These are phyloP conservation scores for Ephemerocybe angulata DNA, from an alignment of 768 basidiomycete genomes.

Conservation along the genomic window DNA sequence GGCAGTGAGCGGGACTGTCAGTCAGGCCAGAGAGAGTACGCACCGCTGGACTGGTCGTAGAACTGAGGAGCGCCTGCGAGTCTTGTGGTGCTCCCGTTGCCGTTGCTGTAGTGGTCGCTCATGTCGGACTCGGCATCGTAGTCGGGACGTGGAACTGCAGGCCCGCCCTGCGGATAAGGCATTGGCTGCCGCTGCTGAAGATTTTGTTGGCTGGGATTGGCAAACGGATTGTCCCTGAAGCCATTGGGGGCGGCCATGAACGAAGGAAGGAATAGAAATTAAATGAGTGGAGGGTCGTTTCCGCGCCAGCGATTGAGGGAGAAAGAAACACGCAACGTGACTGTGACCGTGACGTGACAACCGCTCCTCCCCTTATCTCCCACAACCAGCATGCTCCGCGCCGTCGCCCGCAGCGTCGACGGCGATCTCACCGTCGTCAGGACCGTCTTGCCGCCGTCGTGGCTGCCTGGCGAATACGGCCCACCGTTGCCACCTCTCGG, in stretches of 20 bases:
- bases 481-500: slow-evolving; percentile 21
- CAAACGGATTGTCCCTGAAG: slow-evolving; percentile 13
- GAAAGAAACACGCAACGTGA: slow-evolving; percentile 19
- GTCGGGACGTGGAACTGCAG: slow-evolving; percentile 36
- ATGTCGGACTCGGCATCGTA: slow-evolving; percentile 49
- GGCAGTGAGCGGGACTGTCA: slow-evolving; percentile 6
- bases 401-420: not conserved
- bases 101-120: slow-evolving; percentile 49
- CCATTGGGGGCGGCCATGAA: slow-evolving; percentile 12
- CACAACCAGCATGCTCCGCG: slow-evolving; percentile 4
- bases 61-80: slow-evolving; percentile 45
- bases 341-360: slow-evolving; percentile 17
- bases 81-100: slow-evolving; percentile 53
- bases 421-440: slow-evolving; percentile 11
- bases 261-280: slow-evolving; percentile 3
- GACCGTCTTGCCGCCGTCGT: not conserved
- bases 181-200: slow-evolving; percentile 25
- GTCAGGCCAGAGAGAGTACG: slow-evolving; percentile 1
- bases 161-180: no score
- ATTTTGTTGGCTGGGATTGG: slow-evolving; percentile 18
- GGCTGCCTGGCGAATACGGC: slow-evolving; percentile 9
- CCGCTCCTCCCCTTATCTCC: slow-evolving; percentile 9
- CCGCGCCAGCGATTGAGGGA: slow-evolving; percentile 16
- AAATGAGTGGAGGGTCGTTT: slow-evolving; percentile 4
- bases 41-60: slow-evolving; percentile 35